phyloP scores from a whole-genome alignment of 208 protist genomes.

The Acanthamoeba culbertsoni region DNA sequence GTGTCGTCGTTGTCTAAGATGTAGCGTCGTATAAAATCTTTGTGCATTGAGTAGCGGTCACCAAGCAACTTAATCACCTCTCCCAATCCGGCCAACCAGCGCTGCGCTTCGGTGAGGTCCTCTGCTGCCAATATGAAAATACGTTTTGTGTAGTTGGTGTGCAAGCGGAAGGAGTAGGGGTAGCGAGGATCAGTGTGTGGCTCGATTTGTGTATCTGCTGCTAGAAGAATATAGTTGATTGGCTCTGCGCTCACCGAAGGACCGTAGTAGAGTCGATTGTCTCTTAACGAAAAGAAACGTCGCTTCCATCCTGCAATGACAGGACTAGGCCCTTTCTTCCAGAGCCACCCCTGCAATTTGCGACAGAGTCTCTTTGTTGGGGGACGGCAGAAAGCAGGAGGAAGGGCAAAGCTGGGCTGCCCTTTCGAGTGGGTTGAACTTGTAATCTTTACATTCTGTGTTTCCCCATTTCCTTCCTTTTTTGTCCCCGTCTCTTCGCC shows the following conservation, averaged over 20 bases:
- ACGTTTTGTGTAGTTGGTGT: neutral
- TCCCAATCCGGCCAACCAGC: neutral
- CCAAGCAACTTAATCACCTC: neutral
- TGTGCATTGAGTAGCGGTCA: slow-evolving; percentile 39
- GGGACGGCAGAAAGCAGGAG: neutral
- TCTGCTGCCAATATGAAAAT: neutral
- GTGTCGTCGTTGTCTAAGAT: neutral
- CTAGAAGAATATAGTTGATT: slow-evolving; percentile 50
- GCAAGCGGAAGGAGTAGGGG: neutral
- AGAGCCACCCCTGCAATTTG: slow-evolving; percentile 14
- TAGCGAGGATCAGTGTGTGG: neutral
- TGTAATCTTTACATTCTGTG: neutral
- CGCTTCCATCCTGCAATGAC: slow-evolving; percentile 10
- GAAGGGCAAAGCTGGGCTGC: neutral
- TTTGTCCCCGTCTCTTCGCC: neutral
- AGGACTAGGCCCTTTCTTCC: neutral
- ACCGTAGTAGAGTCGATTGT: slow-evolving; percentile 45
- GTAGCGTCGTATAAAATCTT: slow-evolving; percentile 17
- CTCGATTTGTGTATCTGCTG: neutral
- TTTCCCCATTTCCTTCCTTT: neutral
- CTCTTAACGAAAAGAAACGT: neutral
- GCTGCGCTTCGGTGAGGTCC: neutral
- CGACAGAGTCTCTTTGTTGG: neutral
- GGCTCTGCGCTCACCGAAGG: neutral
- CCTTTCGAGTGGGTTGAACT: too few relatives aligned